Base-by-base conservation (phyloP, 2,329 filamentous ascomycete species). In the Talaromyces sp. region DNA sequence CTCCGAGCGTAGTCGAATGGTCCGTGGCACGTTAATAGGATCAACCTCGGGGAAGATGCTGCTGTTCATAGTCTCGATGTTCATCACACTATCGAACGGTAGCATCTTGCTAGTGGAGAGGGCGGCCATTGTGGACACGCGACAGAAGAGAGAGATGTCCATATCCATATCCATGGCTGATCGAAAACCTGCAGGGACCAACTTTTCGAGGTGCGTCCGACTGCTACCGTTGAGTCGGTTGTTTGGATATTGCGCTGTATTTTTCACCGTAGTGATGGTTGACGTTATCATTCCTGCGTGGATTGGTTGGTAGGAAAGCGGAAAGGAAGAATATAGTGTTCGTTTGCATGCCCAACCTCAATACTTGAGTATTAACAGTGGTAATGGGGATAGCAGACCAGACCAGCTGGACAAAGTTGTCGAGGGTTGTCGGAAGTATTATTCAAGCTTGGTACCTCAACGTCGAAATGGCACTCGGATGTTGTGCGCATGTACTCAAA, bases 91-190 rank as follows among this genome's bases (percentile, higher is more conserved):
- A 10, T 62, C 61, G 23, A 62, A 18, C 9, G 61, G 61, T 12
- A 59, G 23, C 8, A 62, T 8, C 27, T 52, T 62, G 52, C 52
- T 56, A 30, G 61, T 59, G 18, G 61, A 62, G 3, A 62, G 44
- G 8, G 61, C 57, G 28, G 56, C 52, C 61, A 62, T 62, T 31
- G 61, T 62, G 7, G 61, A 62, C 52, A 62, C 61, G 56, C 61
- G 61, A 52, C 56, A 59, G 53, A 62, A 62, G 27, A 62, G 61
- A 9, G 61, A 57, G 14, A 62, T 56, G 33, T 62, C 56, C 61
- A 62, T 62, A 36, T 62, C 61, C 16, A 31, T 44, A 10, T 62
- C 61, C 61, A 59, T 59, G n/a, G 10, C 6, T 52, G 52, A 42
- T 53, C 18, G 42, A 51, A 40, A 18, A 56, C 50, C 42, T 18